Evolutionary conservation across 2,329 filamentous ascomycete species (phyloP).

Genomic region (Aspergillus ustus): DNA sequence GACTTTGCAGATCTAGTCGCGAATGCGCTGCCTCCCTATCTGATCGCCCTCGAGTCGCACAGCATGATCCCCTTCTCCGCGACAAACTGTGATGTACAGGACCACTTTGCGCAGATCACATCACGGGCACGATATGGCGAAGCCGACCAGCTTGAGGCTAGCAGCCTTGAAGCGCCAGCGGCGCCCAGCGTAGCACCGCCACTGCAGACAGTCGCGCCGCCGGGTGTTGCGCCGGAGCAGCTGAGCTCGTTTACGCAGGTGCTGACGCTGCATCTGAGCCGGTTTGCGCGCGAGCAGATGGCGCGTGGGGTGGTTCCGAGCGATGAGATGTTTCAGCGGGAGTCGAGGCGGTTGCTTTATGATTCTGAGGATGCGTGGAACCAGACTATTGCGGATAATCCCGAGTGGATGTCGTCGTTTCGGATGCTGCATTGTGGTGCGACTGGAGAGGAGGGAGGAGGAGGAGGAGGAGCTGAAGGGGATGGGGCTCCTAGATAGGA

Average conservation of each 20-base stretch:
- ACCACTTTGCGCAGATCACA: slow-evolving; percentile 27
- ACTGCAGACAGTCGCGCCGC: background rate
- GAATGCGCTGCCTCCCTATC: slow-evolving; percentile 26
- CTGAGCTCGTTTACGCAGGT: slow-evolving; percentile 22
- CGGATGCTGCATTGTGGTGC: slow-evolving; percentile 3
- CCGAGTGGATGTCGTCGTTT: slow-evolving; percentile 29
- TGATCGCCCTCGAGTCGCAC: slow-evolving; percentile 26
- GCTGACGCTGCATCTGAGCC: slow-evolving; percentile 25
- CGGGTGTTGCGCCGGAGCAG: background rate
- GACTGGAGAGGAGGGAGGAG: no score
- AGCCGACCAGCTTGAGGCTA: background rate
- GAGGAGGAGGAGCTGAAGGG: no score
- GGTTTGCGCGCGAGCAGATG: slow-evolving; percentile 15
- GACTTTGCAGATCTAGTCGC: slow-evolving; percentile 22
- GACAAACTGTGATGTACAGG: slow-evolving; percentile 18
- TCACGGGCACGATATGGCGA: slow-evolving; percentile 13
- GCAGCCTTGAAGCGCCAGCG: background rate
- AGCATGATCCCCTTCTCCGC: slow-evolving; percentile 28
- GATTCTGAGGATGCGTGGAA: slow-evolving; percentile 51
- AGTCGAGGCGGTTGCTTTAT: slow-evolving; percentile 7
- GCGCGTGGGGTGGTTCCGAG: background rate
- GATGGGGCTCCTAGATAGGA: no score
- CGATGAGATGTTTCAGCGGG: slow-evolving; percentile 15
- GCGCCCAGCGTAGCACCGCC: background rate
- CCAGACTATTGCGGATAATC: slow-evolving; percentile 37